Evolutionary conservation across 805 yeast species (phyloP).

Genomic region (Yarrowia deformans): DNA sequence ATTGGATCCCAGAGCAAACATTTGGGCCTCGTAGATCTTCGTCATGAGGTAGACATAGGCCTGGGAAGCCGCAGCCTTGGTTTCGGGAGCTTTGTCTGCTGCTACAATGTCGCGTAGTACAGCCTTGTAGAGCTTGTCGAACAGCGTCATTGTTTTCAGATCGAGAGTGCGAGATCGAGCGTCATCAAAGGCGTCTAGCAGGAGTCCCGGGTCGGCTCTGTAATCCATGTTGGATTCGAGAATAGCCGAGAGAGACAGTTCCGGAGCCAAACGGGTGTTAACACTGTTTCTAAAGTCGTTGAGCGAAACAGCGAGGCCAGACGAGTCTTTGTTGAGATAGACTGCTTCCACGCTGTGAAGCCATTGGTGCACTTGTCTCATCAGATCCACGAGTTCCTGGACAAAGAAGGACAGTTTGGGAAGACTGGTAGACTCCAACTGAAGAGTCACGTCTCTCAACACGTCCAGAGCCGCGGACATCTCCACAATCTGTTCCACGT

Average conservation of each 20-base stretch:
- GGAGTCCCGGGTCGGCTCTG: constrained; percentile 2
- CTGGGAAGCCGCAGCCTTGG: constrained; percentile 14
- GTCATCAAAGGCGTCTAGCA: constrained; percentile 29
- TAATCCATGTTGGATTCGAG: constrained; percentile 1
- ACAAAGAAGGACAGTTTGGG: constrained; percentile 1
- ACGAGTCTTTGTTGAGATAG: constrained; percentile 12
- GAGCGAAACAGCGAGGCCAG: constrained; percentile 24
- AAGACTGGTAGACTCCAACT: neutral
- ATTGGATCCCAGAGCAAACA: constrained; percentile 14
- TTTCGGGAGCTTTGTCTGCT: neutral
- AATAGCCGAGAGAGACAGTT: constrained; percentile 3
- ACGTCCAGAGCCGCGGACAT: constrained; percentile 11
- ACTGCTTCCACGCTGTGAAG: constrained; percentile 3
- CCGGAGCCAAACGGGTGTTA: neutral
- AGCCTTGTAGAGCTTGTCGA: constrained; percentile 4
- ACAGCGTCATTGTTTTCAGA: neutral
- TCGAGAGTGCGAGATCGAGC: neutral
- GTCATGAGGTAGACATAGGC: constrained; percentile 16
- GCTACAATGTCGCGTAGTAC: constrained; percentile 1
- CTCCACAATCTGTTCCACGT: constrained; percentile 31
- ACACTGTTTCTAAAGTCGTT: constrained; percentile 11
- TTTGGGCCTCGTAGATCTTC: constrained; percentile 5
- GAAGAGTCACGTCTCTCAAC: neutral
- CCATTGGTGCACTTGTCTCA: constrained; percentile 11
- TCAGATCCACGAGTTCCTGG: constrained; percentile 2